Base-by-base conservation (phyloP, 208 protist genomes). In the Angomonas deanei region DNA sequence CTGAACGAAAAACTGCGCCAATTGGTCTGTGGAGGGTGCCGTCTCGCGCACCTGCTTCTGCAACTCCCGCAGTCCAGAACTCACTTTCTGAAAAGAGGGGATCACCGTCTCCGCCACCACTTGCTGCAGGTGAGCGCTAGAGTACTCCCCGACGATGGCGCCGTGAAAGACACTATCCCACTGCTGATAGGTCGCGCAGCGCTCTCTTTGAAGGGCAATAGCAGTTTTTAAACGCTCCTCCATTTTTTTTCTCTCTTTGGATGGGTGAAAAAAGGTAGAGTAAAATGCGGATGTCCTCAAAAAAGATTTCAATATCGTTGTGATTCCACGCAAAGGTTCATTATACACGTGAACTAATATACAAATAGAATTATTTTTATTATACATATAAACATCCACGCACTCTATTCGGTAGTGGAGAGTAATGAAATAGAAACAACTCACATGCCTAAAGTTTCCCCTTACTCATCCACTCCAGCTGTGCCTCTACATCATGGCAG, bases 401-500 rank as follows among this genome's bases (percentile, higher is more conserved):
- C n/a, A n/a, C n/a, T n/a, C n/a, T n/a, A n/a, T n/a, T n/a, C n/a
- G n/a, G n/a, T n/a, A n/a, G n/a, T n/a, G n/a, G n/a, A n/a, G n/a
- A n/a, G n/a, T n/a, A n/a, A n/a, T n/a, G n/a, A n/a, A 42, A 15
- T 15, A 42, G 34, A 42, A 42, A 42, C 34, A 42, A 42, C 10
- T 47, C 23, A 49, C 52, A 23, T 10, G 1, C 31, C n/a, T 70
- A 94, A 30, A 94, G 68, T 8, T 72, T 69, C 24, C 85, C 88
- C 19, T 67, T 88, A 73, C 88, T 94, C 82, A 92, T 89, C 88
- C 88, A 94, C 46, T 77, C 77, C 39, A 94, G 72, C 62, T 94
- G 88, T 10, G 84, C 80, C 56, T 74, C 67, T 42, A 94, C 76
- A 61, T 92, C 85, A 17, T 87, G 61, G 64, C 78, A 94, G 3